Evolutionary conservation across 202 grass and related monocot species (phyloP), one percentile per base, ranked within the genome.

Genomic region (Schoenoplectus triqueter): DNA sequence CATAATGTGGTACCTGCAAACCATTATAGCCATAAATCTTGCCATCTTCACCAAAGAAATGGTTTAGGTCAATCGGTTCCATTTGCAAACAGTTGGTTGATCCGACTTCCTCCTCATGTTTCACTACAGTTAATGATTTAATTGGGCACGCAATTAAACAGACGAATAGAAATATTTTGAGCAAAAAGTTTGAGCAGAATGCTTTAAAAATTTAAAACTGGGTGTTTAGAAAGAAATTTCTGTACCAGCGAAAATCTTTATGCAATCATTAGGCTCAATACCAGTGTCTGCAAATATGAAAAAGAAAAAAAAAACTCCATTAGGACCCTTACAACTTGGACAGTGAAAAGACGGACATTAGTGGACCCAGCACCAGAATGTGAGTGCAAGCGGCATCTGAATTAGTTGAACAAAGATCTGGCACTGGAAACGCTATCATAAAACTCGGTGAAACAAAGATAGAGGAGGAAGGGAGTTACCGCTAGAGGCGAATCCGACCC

Each of bases 11-110:
- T 48, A 95, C 96, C 96, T 92, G 91, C 39, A 99, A 85, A 79
- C 87, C 83, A 85, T 90, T 96, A 84, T 99, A 94, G 19, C 96
- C 96, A 89, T 95, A 99, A 80, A 96, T 96, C 82, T 99, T 99
- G 82, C 91, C 96, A 90, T 96, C 93, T 90, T 92, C 90, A 83
- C 87, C 90, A 59, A 99, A 96, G 86, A 95, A 96, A 85, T 94
- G 90, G 80, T 92, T 94, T 10, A 99, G 87, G 60, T 96, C 96
- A 72, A 99, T 84, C 15, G 90, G 96, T 41, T 94, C 22, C 7
- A 95, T 86, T 69, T 86, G 69, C 80, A 22, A 77, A 50, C 86
- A 86, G n/a, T 88, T 85, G 74, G 67, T 76, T 66, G 86, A 88
- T 51, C 87, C 84, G 57, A 84, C 84, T 73, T 99, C 90, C 0